phyloP scores from a whole-genome alignment of 192 early-diverging fungal genomes.

The Umbelopsis isabellina region DNA sequence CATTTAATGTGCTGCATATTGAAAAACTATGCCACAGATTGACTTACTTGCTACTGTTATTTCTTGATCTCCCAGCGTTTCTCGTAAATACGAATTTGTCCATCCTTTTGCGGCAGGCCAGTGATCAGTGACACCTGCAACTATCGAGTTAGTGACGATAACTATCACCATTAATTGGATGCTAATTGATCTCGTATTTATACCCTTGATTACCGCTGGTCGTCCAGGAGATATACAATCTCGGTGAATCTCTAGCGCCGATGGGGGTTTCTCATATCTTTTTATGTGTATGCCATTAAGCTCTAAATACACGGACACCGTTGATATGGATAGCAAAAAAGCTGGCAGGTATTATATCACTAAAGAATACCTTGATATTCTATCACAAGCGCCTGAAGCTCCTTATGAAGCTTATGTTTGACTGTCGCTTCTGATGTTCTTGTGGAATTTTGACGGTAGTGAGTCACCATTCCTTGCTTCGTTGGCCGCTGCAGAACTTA shows the following conservation, averaged over 20 bases:
- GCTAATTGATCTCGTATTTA: not conserved
- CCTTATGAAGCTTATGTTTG: not conserved
- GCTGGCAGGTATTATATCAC: no score
- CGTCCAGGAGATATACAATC: constrained; percentile 45
- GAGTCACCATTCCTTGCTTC: no score
- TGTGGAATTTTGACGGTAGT: no score
- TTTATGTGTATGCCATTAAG: constrained; percentile 31
- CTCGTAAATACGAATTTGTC: constrained; percentile 51
- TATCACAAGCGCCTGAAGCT: constrained; percentile 11
- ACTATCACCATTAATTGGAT: not conserved
- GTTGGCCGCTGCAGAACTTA: not conserved
- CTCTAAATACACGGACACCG: constrained; percentile 14
- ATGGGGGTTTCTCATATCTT: constrained; percentile 33
- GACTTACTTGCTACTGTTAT: constrained; percentile 52
- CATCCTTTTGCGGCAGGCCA: constrained; percentile 51
- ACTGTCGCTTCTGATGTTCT: not conserved
- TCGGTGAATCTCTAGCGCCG: constrained; percentile 46
- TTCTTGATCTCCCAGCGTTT: constrained; percentile 31
- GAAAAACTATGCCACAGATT: not conserved
- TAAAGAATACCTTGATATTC: constrained; percentile 31
- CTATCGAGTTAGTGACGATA: not conserved
- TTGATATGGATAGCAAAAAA: not conserved
- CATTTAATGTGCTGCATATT: not conserved
- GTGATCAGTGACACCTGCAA: constrained; percentile 33
- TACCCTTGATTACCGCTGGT: constrained; percentile 48